A percentile compares a stretch with the other conserved stretches of the same genome.
Conservation (phyloP, 805 yeast genomes). For the Saccharomycopsis oosterbeekiorum region DNA sequence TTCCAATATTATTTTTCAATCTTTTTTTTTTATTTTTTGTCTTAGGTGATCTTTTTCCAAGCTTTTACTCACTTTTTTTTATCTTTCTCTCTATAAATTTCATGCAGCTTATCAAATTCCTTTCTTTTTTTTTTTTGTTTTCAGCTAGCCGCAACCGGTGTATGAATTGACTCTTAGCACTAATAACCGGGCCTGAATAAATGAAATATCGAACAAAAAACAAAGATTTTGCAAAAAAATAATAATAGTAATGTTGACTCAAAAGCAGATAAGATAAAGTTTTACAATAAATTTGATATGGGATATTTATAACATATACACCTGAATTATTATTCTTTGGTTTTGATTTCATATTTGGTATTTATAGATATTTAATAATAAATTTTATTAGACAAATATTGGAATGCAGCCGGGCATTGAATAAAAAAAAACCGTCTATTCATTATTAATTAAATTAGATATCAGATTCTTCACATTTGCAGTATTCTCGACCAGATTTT, state of each 20-base stretch:
- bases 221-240: too few relatives aligned
- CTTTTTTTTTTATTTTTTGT: not conserved
- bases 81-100: too few relatives aligned
- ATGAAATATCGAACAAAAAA: too few relatives aligned
- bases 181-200: not conserved
- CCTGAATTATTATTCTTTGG: too few relatives aligned
- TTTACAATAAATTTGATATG: too few relatives aligned
- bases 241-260: too few relatives aligned
- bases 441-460: not conserved
- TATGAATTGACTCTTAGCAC: not conserved
- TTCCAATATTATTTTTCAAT: not conserved
- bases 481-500: not conserved
- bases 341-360: too few relatives aligned
- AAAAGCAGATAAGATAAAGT: not conserved
- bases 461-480: conserved; percentile 1
- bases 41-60: not conserved
- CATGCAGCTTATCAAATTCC: not conserved
- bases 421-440: not conserved
- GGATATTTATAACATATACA: too few relatives aligned
- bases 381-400: not conserved
- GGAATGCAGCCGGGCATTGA: not conserved
- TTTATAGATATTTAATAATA: too few relatives aligned
- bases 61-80: not conserved
- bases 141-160: not conserved
- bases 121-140: not conserved